phyloP scores from a whole-genome alignment of 139 green algal genomes.

The Marvania coccoides region DNA sequence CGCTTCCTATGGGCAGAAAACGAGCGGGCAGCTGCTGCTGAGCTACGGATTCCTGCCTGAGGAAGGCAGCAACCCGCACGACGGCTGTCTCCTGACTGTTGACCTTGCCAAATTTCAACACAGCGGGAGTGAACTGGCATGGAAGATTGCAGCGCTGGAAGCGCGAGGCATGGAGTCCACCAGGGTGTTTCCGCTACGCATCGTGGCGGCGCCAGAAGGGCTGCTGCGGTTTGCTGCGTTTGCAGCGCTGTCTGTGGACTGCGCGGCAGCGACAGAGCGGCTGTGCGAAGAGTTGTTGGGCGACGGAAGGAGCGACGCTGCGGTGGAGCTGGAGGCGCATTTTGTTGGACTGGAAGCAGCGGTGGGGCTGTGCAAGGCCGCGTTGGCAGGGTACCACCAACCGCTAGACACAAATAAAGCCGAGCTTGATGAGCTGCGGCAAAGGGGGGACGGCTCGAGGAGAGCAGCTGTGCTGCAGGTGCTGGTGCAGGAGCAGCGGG shows the following conservation, averaged over 20 bases:
- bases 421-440: slow-evolving; percentile 9
- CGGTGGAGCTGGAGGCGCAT: background rate
- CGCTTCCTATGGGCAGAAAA: slow-evolving; percentile 46
- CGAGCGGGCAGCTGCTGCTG: slow-evolving; percentile 49
- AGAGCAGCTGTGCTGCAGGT: slow-evolving; percentile 15
- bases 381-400: background rate
- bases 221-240: slow-evolving; percentile 34
- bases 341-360: slow-evolving; percentile 7
- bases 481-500: slow-evolving; percentile 35
- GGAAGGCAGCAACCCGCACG: slow-evolving; percentile 40
- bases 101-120: background rate
- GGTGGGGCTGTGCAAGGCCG: slow-evolving; percentile 3
- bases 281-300: slow-evolving; percentile 6
- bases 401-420: background rate
- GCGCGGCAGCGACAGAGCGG: background rate
- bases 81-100: slow-evolving; percentile 37
- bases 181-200: slow-evolving; percentile 35
- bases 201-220: slow-evolving; percentile 28
- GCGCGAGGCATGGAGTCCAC: background rate
- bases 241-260: background rate
- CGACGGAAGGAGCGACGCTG: background rate
- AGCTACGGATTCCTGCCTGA: slow-evolving; percentile 59
- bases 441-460: background rate
- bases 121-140: background rate
- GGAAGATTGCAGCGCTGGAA: slow-evolving; percentile 33